Conservation (phyloP, 805 yeast species). For the Wickerhamiella dianesei region DNA sequence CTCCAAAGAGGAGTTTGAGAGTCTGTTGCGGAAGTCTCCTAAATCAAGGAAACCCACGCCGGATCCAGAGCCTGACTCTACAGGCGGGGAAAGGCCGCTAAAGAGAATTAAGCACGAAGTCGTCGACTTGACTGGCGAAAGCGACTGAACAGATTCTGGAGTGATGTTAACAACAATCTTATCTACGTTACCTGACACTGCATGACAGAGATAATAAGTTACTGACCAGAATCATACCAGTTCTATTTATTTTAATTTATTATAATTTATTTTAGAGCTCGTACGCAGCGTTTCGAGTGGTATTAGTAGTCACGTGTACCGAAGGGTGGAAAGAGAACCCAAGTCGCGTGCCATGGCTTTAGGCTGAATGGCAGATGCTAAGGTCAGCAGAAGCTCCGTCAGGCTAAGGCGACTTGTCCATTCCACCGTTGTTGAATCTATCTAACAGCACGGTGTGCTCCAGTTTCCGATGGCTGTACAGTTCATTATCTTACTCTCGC, state of each 20-base stretch:
- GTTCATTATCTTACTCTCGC: constrained; percentile 66
- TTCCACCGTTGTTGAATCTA: background rate
- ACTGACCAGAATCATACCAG: constrained; percentile 5
- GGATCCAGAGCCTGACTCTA: no score
- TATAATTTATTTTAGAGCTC: no score
- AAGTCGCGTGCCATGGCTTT: no score
- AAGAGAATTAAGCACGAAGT: background rate
- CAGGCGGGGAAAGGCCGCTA: background rate
- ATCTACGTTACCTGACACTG: constrained; percentile 3
- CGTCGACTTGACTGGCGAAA: background rate
- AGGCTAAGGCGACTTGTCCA: background rate
- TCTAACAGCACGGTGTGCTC: background rate
- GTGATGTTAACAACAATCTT: constrained; percentile 1
- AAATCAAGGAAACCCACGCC: no score
- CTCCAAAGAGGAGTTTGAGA: constrained; percentile 1
- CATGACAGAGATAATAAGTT: background rate
- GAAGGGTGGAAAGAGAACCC: no score
- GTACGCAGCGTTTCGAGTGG: no score
- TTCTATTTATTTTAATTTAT: background rate
- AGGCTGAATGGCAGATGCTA: no score
- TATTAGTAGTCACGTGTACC: no score
- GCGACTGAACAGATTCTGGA: background rate
- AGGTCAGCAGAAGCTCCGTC: background rate
- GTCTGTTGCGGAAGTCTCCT: background rate
- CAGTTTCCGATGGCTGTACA: constrained; percentile 48